These are phyloP conservation scores for Prunus davidiana DNA, from an alignment of 306 rosid species.

Conservation along the genomic window DNA sequence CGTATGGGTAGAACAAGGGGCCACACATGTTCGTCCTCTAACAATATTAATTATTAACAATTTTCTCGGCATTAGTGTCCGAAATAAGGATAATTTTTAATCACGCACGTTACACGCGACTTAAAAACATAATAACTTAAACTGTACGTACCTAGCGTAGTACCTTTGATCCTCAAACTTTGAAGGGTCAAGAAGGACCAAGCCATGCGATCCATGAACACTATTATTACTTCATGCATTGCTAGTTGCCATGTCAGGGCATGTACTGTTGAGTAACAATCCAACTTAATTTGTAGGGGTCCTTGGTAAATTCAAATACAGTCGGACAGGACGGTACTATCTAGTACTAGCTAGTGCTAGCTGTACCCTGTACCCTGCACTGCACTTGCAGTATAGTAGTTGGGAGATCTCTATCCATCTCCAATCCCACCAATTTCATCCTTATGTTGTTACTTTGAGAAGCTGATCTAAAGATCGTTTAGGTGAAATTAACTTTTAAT, in stretches of 20 bases:
- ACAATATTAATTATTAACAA: too few species aligned
- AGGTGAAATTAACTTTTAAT: neutral
- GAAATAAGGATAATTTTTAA: rapidly evolving
- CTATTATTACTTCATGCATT: too few species aligned
- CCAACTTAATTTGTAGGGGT: neutral
- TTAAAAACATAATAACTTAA: too few species aligned
- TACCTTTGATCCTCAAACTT: too few species aligned
- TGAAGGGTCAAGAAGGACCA: too few species aligned
- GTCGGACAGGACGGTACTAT: neutral
- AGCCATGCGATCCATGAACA: too few species aligned
- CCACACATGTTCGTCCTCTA: too few species aligned
- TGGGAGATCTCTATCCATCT: neutral
- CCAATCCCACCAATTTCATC: neutral
- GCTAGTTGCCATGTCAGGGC: neutral
- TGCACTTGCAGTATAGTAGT: neutral
- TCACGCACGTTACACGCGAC: too few species aligned
- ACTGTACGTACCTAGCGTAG: too few species aligned
- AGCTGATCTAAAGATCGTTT: neutral
- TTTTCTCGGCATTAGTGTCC: rapidly evolving
- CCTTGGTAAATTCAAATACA: neutral
- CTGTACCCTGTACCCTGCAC: neutral
- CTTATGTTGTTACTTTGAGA: neutral
- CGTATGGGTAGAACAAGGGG: neutral
- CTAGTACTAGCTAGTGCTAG: neutral
- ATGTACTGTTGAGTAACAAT: neutral